These are phyloP conservation scores for Tylopilus rubrobrunneus DNA, from an alignment of 768 basidiomycete genomes.

Conservation along the genomic window DNA sequence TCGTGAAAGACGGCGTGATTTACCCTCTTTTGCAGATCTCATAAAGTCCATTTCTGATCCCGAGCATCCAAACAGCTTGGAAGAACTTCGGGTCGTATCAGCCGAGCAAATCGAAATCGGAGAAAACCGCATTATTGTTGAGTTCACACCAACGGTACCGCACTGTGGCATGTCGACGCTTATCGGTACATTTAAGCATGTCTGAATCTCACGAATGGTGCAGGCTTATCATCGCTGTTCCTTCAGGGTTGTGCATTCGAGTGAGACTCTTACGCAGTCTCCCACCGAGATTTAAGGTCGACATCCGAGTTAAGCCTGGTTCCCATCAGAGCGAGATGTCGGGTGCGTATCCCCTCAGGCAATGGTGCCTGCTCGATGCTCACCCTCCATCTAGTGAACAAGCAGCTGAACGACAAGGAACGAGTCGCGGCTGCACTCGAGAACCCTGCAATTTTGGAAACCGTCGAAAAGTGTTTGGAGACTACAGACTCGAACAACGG, in stretches of 20 bases:
- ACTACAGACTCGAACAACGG: slow-evolving; percentile 25
- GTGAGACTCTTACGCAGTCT: slow-evolving; percentile 87
- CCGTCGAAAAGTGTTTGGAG: slow-evolving; percentile 75
- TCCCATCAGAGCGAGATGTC: slow-evolving; percentile 94
- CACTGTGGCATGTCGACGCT: slow-evolving; percentile 97
- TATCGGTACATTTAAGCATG: slow-evolving; percentile 56
- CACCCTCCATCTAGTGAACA: slow-evolving; percentile 65
- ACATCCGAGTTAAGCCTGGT: slow-evolving; percentile 89
- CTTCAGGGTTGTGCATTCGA: slow-evolving; percentile 80
- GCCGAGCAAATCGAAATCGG: slow-evolving; percentile 71
- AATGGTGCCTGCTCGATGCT: neutral
- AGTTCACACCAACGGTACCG: slow-evolving; percentile 96
- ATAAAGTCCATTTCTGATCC: slow-evolving; percentile 92
- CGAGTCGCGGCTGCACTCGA: slow-evolving; percentile 96
- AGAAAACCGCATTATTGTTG: slow-evolving; percentile 72
- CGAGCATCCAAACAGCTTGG: slow-evolving; percentile 90
- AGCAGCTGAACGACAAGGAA: slow-evolving; percentile 98
- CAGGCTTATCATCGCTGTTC: neutral
- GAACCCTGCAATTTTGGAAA: slow-evolving; percentile 80
- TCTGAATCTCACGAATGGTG: neutral
- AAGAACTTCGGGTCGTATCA: slow-evolving; percentile 94
- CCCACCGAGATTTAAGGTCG: slow-evolving; percentile 90
- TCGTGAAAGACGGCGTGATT: neutral
- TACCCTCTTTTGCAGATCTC: slow-evolving; percentile 54
- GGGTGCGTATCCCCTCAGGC: slow-evolving; percentile 42